Conservation (phyloP, 768 basidiomycete species). For the Mycena haematopus region DNA sequence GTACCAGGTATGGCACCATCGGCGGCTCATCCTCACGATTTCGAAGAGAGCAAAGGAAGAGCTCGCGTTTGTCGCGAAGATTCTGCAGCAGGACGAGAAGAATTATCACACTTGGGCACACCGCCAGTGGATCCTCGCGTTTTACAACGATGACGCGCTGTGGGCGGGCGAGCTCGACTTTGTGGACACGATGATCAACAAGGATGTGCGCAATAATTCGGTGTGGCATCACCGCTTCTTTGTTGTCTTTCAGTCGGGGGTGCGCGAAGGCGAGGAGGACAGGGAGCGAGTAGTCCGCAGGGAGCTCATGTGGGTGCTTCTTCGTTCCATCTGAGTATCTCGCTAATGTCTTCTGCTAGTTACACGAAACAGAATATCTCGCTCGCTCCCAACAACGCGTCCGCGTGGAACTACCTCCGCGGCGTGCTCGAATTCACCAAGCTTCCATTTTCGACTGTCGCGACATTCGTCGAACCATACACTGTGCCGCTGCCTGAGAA, state of each 20-base stretch:
- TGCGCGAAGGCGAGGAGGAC: constrained; percentile 67
- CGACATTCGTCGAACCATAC: constrained; percentile 72
- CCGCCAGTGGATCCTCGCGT: constrained; percentile 91
- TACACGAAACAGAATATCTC: constrained; percentile 86
- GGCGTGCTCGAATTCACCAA: constrained; percentile 73
- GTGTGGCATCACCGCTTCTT: constrained; percentile 98
- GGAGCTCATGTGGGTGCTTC: constrained; percentile 78
- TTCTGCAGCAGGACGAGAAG: constrained; percentile 82
- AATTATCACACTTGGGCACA: constrained; percentile 99
- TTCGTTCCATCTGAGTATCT: no score
- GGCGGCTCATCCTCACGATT: constrained; percentile 77
- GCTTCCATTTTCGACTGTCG: constrained; percentile 60
- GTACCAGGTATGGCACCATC: constrained; percentile 98
- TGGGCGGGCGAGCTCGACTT: constrained; percentile 82
- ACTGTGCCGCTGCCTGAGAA: constrained; percentile 44
- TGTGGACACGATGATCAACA: constrained; percentile 68
- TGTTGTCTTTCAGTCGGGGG: constrained; percentile 75
- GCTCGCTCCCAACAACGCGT: constrained; percentile 89
- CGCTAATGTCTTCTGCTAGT: constrained; percentile 41
- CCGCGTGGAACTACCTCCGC: constrained; percentile 97
- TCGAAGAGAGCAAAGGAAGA: constrained; percentile 72
- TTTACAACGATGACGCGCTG: constrained; percentile 75
- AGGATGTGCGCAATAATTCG: constrained; percentile 93
- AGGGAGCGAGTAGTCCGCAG: constrained; percentile 62
- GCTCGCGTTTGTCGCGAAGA: constrained; percentile 78